These are phyloP conservation scores for Noccaea bulbosa DNA, from an alignment of 345 rosid genomes.

Conservation along the genomic window DNA sequence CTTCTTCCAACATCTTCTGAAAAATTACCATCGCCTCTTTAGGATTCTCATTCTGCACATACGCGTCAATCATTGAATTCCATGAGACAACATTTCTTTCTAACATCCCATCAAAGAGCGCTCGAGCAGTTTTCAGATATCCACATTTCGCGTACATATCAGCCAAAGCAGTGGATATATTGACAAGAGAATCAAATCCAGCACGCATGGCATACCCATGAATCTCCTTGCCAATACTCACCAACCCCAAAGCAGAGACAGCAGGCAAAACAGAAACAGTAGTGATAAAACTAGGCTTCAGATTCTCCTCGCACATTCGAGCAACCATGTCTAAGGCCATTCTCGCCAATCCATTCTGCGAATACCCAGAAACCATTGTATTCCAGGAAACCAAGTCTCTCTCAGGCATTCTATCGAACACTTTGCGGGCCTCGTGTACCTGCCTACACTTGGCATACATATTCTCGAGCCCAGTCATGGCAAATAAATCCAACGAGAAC, in stretches of 20 bases:
- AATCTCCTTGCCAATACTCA: slow-evolving; percentile 63
- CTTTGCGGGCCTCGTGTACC: slow-evolving; percentile 43
- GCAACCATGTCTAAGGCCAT: slow-evolving; percentile 62
- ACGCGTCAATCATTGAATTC: slow-evolving; percentile 91
- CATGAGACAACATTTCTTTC: slow-evolving; percentile 68
- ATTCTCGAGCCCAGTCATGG: too few species aligned
- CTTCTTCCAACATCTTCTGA: slow-evolving; percentile 67
- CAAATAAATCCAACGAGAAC: too few species aligned
- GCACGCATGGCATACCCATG: slow-evolving; percentile 67
- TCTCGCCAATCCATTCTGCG: slow-evolving; percentile 68
- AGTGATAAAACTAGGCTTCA: slow-evolving; percentile 70
- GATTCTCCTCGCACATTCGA: slow-evolving; percentile 64
- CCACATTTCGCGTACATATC: slow-evolving; percentile 82
- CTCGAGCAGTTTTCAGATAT: slow-evolving; percentile 51
- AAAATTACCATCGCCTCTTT: slow-evolving; percentile 63
- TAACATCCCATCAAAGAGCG: slow-evolving; percentile 62
- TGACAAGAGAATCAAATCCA: slow-evolving; percentile 67
- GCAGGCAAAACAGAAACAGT: slow-evolving; percentile 77
- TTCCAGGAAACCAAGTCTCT: slow-evolving; percentile 90
- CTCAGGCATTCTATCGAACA: slow-evolving; percentile 84
- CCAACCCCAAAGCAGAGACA: slow-evolving; percentile 51
- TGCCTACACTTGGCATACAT: slow-evolving; percentile 35
- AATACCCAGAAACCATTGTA: slow-evolving; percentile 74
- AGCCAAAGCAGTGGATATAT: slow-evolving; percentile 67
- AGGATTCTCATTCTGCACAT: slow-evolving; percentile 67